Percentiles rank a stretch among this genome's conserved stretches.
Conservation (phyloP, 2,329 filamentous ascomycete genomes). For the Orbilia ellipsospora region DNA sequence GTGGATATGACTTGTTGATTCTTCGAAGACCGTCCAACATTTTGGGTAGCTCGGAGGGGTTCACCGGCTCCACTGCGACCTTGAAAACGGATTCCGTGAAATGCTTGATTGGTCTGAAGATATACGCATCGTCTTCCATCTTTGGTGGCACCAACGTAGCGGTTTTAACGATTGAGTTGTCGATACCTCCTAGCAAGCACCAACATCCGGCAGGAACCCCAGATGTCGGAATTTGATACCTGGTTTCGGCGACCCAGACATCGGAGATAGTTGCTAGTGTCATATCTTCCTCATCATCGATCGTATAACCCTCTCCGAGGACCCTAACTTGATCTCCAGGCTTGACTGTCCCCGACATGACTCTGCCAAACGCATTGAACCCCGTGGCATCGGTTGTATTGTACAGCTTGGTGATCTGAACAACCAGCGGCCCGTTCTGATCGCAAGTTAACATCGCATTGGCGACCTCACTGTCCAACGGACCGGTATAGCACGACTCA, state of each 20-base stretch:
- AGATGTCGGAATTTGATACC: slow-evolving; percentile 91
- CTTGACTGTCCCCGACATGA: slow-evolving; percentile 89
- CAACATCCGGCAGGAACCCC: slow-evolving; percentile 94
- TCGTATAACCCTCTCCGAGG: slow-evolving; percentile 91
- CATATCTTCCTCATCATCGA: slow-evolving; percentile 99
- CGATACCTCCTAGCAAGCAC: slow-evolving; percentile 89
- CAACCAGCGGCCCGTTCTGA: slow-evolving; percentile 88
- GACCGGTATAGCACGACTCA: slow-evolving; percentile 90
- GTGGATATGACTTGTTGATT: slow-evolving; percentile 96
- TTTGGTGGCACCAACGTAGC: slow-evolving; percentile 86
- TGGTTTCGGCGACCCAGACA: slow-evolving; percentile 89
- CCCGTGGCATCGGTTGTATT: slow-evolving; percentile 88
- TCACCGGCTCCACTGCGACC: slow-evolving; percentile 96
- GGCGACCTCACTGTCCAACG: slow-evolving; percentile 82
- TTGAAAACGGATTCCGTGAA: slow-evolving; percentile 99
- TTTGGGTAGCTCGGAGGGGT: slow-evolving; percentile 96
- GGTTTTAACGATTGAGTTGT: slow-evolving; percentile 98
- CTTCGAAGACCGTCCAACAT: slow-evolving; percentile 97
- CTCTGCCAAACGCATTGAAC: slow-evolving; percentile 89
- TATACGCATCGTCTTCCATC: slow-evolving; percentile 86
- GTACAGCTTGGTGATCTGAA: slow-evolving; percentile 93
- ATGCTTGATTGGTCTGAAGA: slow-evolving; percentile 91
- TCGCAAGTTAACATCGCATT: slow-evolving; percentile 83
- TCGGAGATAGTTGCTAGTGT: slow-evolving; percentile 82
- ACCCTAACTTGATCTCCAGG: slow-evolving; percentile 87